These are phyloP conservation scores for Cercospora nicotianae DNA, from an alignment of 2,329 filamentous ascomycete species.

Conservation along the genomic window DNA sequence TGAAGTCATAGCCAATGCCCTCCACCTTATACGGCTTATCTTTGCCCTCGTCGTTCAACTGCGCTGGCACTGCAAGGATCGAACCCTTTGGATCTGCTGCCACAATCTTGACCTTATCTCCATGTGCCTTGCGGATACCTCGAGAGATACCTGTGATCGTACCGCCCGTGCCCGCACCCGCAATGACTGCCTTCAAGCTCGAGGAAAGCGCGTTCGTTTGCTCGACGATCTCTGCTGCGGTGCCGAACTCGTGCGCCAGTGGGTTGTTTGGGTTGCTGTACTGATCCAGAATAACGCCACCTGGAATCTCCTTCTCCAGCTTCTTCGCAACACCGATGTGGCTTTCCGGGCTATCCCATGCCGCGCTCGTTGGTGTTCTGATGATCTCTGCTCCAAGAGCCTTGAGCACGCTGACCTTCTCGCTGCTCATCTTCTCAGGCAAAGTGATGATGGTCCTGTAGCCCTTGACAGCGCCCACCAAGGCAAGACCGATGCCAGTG, in stretches of 20 bases:
- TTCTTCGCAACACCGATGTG: constrained; percentile 93
- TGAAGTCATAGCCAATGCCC: constrained; percentile 97
- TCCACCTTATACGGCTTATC: constrained; percentile 96
- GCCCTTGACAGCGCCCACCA: constrained; percentile 92
- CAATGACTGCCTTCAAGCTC: constrained; percentile 78
- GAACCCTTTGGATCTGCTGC: constrained; percentile 92
- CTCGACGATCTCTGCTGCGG: constrained; percentile 92
- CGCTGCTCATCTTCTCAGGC: constrained; percentile 98
- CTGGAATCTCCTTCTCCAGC: constrained; percentile 91
- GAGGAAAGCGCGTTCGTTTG: constrained; percentile 68
- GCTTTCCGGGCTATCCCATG: constrained; percentile 90
- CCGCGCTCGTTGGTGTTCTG: constrained; percentile 91
- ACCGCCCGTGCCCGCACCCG: constrained; percentile 91
- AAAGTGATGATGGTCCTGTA: constrained; percentile 99
- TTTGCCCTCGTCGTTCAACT: constrained; percentile 73
- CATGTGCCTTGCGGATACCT: constrained; percentile 80
- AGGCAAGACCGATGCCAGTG: constrained; percentile 92
- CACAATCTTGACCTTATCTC: constrained; percentile 78
- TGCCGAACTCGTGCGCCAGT: constrained; percentile 87
- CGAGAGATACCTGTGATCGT: constrained; percentile 88
- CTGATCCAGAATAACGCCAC: constrained; percentile 95
- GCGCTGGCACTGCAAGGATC: constrained; percentile 78
- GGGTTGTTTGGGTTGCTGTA: constrained; percentile 93
- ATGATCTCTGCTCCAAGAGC: constrained; percentile 97
- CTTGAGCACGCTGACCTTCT: constrained; percentile 93